Percentiles rank a stretch among this genome's conserved stretches.
Conservation (phyloP, 495 filamentous ascomycete species). For the Haplographium delicatum region DNA sequence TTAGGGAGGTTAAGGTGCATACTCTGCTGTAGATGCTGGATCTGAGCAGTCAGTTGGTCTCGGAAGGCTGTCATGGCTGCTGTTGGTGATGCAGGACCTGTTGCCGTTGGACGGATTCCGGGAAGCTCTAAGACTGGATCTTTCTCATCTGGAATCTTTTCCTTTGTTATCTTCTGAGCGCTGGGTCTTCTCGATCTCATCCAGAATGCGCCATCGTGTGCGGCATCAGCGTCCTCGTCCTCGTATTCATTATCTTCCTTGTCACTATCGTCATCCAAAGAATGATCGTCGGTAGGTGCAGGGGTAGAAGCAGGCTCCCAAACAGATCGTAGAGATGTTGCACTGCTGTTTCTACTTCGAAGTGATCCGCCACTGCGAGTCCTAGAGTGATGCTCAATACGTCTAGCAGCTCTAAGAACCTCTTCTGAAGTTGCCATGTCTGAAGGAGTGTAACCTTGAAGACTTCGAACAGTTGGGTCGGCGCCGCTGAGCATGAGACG, state of each 20-base stretch:
- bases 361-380: conserved; percentile 40
- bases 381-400: conserved; percentile 54
- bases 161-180: conserved; percentile 37
- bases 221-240: conserved; percentile 29
- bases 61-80: conserved; percentile 66
- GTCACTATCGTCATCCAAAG: conserved; percentile 34
- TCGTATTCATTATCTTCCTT: conserved; percentile 35
- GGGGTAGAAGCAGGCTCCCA: conserved; percentile 48
- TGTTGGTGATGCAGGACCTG: conserved; percentile 47
- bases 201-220: conserved; percentile 33
- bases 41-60: conserved; percentile 69
- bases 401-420: conserved; percentile 45
- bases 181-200: conserved; percentile 35
- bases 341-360: conserved; percentile 61
- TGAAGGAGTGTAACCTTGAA: conserved; percentile 64
- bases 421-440: conserved; percentile 66
- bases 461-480: conserved; percentile 62
- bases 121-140: conserved; percentile 26
- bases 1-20: conserved; percentile 65
- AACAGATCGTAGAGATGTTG: conserved; percentile 56
- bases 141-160: conserved; percentile 30
- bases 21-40: conserved; percentile 74
- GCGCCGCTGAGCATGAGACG: conserved; percentile 69
- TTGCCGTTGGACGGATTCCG: conserved; percentile 20
- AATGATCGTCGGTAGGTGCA: conserved; percentile 35